Percentiles rank a stretch among this genome's conserved stretches.
Conservation (phyloP, 106 monocot genomes). For the Vanilla planifolia region DNA sequence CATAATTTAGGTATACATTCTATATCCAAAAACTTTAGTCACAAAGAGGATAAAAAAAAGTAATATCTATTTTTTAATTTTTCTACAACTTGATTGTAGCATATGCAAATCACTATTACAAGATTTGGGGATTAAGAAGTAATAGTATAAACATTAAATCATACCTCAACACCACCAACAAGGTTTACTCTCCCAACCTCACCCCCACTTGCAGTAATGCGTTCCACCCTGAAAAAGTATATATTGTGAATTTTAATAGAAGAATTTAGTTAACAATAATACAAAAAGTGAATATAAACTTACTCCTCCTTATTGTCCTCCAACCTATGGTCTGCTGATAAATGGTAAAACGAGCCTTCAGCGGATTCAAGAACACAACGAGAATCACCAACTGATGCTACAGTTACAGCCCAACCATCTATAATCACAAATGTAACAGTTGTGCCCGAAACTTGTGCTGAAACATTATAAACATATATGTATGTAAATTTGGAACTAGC, state of each 20-base stretch:
- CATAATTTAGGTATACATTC: too few species aligned
- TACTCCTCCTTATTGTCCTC: conserved; percentile 87
- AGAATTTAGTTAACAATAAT: not conserved
- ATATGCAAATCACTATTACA: not conserved
- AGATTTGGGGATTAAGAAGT: too few species aligned
- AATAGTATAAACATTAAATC: not conserved
- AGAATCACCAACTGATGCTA: conserved; percentile 96
- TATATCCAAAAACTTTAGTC: too few species aligned
- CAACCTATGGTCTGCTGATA: conserved; percentile 87
- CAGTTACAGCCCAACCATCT: conserved; percentile 78
- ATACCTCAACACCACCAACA: conserved; percentile 63
- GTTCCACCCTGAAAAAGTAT: conserved; percentile 49
- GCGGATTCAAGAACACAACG: conserved; percentile 89
- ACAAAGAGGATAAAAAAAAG: too few species aligned
- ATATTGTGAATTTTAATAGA: not conserved
- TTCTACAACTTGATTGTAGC: too few species aligned
- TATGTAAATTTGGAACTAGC: not conserved
- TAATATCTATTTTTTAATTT: too few species aligned
- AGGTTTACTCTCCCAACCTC: conserved; percentile 82
- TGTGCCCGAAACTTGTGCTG: conserved; percentile 79
- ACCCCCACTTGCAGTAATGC: conserved; percentile 74
- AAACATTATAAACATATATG: conserved; percentile 5
- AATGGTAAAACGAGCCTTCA: conserved; percentile 67
- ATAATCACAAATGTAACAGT: conserved; percentile 90
- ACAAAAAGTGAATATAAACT: conserved; percentile 12